Evolutionary conservation across 2,329 filamentous ascomycete genomes (phyloP).

Genomic region (Periconia sp.): DNA sequence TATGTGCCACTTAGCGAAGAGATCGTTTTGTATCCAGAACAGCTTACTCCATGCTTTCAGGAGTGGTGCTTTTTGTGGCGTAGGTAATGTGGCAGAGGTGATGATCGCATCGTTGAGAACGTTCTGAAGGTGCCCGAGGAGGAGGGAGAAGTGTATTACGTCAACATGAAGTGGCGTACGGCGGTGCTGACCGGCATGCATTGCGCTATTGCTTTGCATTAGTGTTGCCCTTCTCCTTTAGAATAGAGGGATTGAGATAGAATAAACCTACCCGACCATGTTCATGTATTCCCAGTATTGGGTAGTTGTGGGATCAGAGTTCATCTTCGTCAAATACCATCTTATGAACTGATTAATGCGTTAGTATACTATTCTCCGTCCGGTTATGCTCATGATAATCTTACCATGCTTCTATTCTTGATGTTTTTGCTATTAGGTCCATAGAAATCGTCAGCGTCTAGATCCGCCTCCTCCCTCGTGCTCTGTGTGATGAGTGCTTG

Average conservation of each 20-base stretch:
- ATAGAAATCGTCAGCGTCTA: constrained; percentile 11
- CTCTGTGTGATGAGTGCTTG: constrained; percentile 5
- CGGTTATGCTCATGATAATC: not conserved
- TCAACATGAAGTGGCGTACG: constrained; percentile 6
- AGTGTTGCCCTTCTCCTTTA: not conserved
- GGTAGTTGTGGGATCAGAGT: constrained; percentile 5
- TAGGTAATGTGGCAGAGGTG: not conserved
- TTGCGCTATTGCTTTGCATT: not conserved
- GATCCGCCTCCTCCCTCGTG: constrained; percentile 3
- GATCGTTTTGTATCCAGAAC: constrained; percentile 13
- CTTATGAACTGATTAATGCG: constrained; percentile 2
- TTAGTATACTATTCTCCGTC: not conserved
- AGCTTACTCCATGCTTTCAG: constrained; percentile 8
- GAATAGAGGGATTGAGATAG: not conserved
- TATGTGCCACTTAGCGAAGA: constrained; percentile 12
- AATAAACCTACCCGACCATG: constrained; percentile 7
- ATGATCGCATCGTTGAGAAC: constrained; percentile 10
- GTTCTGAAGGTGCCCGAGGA: constrained; percentile 8
- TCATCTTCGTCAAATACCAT: constrained; percentile 12
- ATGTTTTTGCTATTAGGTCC: constrained; percentile 8
- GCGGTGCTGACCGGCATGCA: constrained; percentile 8
- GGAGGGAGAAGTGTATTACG: constrained; percentile 10
- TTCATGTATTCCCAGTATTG: constrained; percentile 13
- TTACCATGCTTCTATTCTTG: constrained; percentile 5
- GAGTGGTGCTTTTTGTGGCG: constrained; percentile 3